Base-by-base conservation (phyloP, 2,329 filamentous ascomycete species). In the Rugonectria rugulosa region DNA sequence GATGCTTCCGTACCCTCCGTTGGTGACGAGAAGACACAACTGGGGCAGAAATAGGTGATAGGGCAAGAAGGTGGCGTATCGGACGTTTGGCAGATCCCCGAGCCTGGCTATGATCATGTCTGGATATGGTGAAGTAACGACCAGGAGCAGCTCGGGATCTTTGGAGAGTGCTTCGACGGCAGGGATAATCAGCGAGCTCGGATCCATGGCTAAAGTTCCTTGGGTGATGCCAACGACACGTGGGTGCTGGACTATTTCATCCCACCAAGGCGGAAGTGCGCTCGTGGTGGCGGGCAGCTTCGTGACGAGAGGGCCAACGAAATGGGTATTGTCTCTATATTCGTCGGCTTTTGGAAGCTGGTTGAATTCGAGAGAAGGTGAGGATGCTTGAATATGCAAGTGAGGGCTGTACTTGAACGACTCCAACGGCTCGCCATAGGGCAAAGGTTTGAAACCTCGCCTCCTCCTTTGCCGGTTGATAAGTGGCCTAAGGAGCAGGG, bases 311-410 rank as follows among this genome's bases (percentile, higher is more conserved):
- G 74, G 73, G 0, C 74, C 74, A 20, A 75, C 73, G 15, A 68
- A 75, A 1, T 54, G 51, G 0, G 69, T 69, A 14, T 64, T 32
- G 2, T 34, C 38, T 4, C 38, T 59, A 12, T 68, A 65, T 6
- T 60, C 51, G 1, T 37, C 21, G 1, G 66, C 60, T 15, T 66
- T 66, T 2, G 70, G 69, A 3, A 60, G 54, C 7, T 67, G 59
- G 6, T 59, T 45, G 24, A 74, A 75, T 44, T 75, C 73, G 19
- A 75, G 47, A 0, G 53, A 63, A 0, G 70, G 61, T 11, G 70
- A 74, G 1, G 73, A 75, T 0, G 73, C 73, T 26, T 75, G 73
- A 15, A 77, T 72, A 54, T 77, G 75, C 50, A 77, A 62, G 52
- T 70, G 68, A 8, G 72, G 69, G 52, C 73, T 75, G 56, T 75